These are phyloP conservation scores for Exsudoporus floridanus DNA, from an alignment of 1,284 basidiomycete species.

Conservation along the genomic window DNA sequence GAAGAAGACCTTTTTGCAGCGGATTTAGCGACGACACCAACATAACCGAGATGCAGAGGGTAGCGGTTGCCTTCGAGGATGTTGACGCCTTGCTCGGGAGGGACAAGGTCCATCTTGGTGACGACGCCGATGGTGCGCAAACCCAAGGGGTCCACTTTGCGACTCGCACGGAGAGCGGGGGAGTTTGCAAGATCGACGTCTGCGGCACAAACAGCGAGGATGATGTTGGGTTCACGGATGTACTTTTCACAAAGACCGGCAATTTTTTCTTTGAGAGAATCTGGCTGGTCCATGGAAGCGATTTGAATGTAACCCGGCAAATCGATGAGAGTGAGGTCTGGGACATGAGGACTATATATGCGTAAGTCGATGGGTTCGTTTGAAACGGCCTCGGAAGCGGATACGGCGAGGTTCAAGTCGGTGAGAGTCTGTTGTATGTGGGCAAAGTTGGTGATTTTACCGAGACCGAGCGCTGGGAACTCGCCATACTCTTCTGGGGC, in stretches of 20 bases:
- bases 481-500: slow-evolving; percentile 87
- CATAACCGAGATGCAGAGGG: slow-evolving; percentile 95
- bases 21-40: slow-evolving; percentile 93
- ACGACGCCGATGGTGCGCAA: slow-evolving; percentile 96
- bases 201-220: slow-evolving; percentile 96
- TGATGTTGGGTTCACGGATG: slow-evolving; percentile 96
- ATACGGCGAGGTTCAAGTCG: slow-evolving; percentile 93
- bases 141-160: slow-evolving; percentile 93
- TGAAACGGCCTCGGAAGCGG: slow-evolving; percentile 86
- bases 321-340: slow-evolving; percentile 96
- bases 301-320: slow-evolving; percentile 98
- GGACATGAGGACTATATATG: slow-evolving; percentile 94
- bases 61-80: slow-evolving; percentile 92
- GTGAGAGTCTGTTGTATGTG: slow-evolving; percentile 91
- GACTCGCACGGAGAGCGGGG: slow-evolving; percentile 89
- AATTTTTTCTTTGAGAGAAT: slow-evolving; percentile 93
- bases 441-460: slow-evolving; percentile 86
- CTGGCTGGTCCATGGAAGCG: slow-evolving; percentile 93
- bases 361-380: slow-evolving; percentile 95
- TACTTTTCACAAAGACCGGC: slow-evolving; percentile 90
- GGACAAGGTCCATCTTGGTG: slow-evolving; percentile 98
- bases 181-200: slow-evolving; percentile 99
- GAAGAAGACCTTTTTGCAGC: slow-evolving; percentile 47
- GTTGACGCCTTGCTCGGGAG: slow-evolving; percentile 76
- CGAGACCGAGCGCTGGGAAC: slow-evolving; percentile 87